Conservation (phyloP, 805 yeast genomes). For the Soucietia sequanensis region DNA sequence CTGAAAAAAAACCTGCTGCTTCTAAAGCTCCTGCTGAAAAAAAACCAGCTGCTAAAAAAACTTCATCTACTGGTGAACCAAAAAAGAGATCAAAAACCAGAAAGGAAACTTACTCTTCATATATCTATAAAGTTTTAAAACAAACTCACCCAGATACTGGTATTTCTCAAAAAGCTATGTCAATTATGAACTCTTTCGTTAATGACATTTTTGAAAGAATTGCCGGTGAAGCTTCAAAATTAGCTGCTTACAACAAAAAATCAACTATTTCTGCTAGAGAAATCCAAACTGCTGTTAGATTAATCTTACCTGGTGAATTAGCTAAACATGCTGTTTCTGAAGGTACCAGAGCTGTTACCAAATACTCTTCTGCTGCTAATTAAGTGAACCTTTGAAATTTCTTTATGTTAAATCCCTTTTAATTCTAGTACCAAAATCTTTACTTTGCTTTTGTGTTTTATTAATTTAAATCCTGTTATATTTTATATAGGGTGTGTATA, state of each 20-base stretch:
- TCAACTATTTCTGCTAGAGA: conserved; percentile 98
- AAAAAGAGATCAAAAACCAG: conserved; percentile 94
- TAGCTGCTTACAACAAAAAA: conserved; percentile 98
- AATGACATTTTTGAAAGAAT: conserved; percentile 98
- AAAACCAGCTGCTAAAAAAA: conserved; percentile 88
- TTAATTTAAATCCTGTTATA: conserved; percentile 4
- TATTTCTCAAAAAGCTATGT: conserved; percentile 98
- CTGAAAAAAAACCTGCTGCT: conserved; percentile 84
- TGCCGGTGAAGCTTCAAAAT: conserved; percentile 96
- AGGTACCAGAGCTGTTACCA: conserved; percentile 98
- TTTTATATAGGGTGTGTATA: conserved; percentile 10
- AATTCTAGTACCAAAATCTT: conserved; percentile 5
- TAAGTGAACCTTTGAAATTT: too few species aligned
- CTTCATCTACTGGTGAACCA: conserved; percentile 71
- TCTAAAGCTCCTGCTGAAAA: conserved; percentile 97
- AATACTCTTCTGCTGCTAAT: conserved; percentile 73
- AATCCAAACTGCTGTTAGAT: conserved; percentile 97
- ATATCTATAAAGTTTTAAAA: conserved; percentile 96
- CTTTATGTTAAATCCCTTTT: too few species aligned
- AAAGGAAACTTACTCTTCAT: conserved; percentile 97
- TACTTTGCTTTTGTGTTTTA: conserved; percentile 6
- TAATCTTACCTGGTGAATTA: conserved; percentile 97
- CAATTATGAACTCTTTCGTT: conserved; percentile 97
- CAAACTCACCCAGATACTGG: conserved; percentile 99
- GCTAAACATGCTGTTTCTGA: conserved; percentile 98